Evolutionary conservation across 2,329 filamentous ascomycete genomes (phyloP), one percentile per base, ranked within the genome.

Genomic region (Fusarium brevicatenulatum): DNA sequence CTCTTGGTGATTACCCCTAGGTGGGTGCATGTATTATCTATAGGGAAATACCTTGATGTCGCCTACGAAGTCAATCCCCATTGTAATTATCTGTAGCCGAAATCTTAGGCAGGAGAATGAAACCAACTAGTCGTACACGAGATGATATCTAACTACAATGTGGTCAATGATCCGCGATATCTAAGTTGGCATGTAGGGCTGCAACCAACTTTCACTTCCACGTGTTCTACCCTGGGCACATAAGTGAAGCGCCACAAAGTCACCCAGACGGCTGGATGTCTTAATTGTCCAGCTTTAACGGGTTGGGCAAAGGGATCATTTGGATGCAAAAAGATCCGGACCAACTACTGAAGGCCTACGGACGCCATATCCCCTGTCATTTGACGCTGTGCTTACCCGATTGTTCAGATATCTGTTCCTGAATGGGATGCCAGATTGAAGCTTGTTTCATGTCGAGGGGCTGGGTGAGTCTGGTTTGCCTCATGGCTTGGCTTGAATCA

Each of bases 111-210:
- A 47, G 12, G 50, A 50, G 32, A 54, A 65, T 69, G 66, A 70
- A 69, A 70, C 66, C 46, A 36, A 58, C 66, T 65, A 69, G 55
- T 37, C 46, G 7, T 23, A 40, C 40, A 42, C 66, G 57, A 65
- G 40, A 47, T 30, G 23, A 15, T 32, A 28, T 70, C 66, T 70
- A 70, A 43, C 59, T 58, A 47, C 39, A 69, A 69, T 58, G 25
- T 60, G 46, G 66, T 58, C 50, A 69, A 69, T 55, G 53, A 55
- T 63, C 64, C 66, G 64, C 25, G 37, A 52, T 50, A 19, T 68
- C 54, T 63, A 28, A 43, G 40, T 42, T 60, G 12, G 39, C 43
- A 53, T 63, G 58, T 69, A 70, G 52, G 66, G 66, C 66, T 69
- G 66, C 58, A 65, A 53, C 32, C 34, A 49, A 64, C 44, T 49